Base-by-base conservation (phyloP, 805 yeast genomes). In the Candida khao-thaluensis region DNA sequence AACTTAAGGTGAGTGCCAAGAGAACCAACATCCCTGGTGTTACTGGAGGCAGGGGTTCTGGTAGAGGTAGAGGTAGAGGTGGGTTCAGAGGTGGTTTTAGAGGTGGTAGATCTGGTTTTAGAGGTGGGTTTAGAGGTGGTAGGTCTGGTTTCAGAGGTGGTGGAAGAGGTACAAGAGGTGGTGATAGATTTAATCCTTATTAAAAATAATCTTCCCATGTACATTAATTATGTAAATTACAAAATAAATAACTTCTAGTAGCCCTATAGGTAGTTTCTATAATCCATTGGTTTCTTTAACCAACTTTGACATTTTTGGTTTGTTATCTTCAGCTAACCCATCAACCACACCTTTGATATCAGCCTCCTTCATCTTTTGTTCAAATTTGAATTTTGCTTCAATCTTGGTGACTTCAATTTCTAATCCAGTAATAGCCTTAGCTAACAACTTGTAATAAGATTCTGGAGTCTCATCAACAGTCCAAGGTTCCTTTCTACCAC, bases 21-120 rank as follows among this genome's bases (percentile, higher is more conserved):
- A 73, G 95, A 53, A 86, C 95, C 2, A 87, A 88, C 51, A 60
- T 86, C 15, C 95, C 95, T 2, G 91, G 91, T 1, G 67, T 80
- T 53, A 54, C 62, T 25, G 42, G 54, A 12, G 45, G 56, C 17
- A 53, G 51, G 30, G 46, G 69, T 29, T 64, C 67, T 12, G 42
- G 44, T 9, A 47, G 61, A 38, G 56, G 59, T 11, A 41, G 53
- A 23, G 62, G 61, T 4, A 59, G 77, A 42, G 74, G 75, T 8
- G 69, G 77, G 25, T 43, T 43, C 17, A 47, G 54, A 40, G 56
- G 54, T 5, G 34, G 34, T 7, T 30, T 30, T 30, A 26, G 41
- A 28, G 38, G 33, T 8, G 35, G 29, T 11, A 20, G 28, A 24
- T 27, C 50, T 35, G 52, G 48, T 2, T 22, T 22, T 10, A 33